phyloP scores from a whole-genome alignment of 2,329 filamentous ascomycete genomes.

The Teratosphaeria viscida region DNA sequence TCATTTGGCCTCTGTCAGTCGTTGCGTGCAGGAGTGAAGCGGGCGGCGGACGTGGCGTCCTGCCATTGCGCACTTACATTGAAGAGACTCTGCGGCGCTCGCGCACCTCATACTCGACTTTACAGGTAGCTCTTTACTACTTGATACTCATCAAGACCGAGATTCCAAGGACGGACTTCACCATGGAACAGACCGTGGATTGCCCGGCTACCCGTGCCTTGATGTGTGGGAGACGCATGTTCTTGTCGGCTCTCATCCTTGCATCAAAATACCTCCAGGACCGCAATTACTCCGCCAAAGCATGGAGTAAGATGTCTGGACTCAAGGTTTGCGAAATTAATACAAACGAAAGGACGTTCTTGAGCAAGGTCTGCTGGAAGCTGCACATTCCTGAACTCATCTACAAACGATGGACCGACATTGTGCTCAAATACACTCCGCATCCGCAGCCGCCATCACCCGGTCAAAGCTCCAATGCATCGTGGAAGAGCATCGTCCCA shows the following conservation, averaged over 20 bases:
- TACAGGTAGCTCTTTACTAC: conserved; percentile 95
- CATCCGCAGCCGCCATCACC: conserved; percentile 25
- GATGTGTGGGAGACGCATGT: conserved; percentile 95
- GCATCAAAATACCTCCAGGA: conserved; percentile 98
- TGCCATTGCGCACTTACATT: conserved; percentile 90
- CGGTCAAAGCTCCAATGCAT: conserved; percentile 11
- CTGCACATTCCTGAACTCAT: conserved; percentile 82
- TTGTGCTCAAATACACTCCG: conserved; percentile 77
- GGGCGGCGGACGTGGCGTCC: conserved; percentile 58
- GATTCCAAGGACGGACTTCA: conserved; percentile 74
- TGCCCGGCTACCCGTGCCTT: conserved; percentile 64
- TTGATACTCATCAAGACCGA: conserved; percentile 86
- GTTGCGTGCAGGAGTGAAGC: conserved; percentile 63
- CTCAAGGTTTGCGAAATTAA: conserved; percentile 89
- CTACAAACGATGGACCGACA: conserved; percentile 89
- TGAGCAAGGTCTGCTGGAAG: conserved; percentile 84
- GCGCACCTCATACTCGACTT: conserved; percentile 90
- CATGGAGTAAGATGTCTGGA: conserved; percentile 99
- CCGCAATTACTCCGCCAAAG: conserved; percentile 90
- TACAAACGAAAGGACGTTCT: conserved; percentile 87
- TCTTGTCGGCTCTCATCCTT: conserved; percentile 84
- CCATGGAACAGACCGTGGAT: conserved; percentile 71
- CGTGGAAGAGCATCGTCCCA: conserved; percentile 43
- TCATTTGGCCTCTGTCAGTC: conserved; percentile 89
- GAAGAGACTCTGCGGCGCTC: conserved; percentile 93